A percentile compares a stretch with the other conserved stretches of the same genome.
phyloP scores from a whole-genome alignment of 768 basidiomycete species.

The Tylopilus rubrobrunneus region DNA sequence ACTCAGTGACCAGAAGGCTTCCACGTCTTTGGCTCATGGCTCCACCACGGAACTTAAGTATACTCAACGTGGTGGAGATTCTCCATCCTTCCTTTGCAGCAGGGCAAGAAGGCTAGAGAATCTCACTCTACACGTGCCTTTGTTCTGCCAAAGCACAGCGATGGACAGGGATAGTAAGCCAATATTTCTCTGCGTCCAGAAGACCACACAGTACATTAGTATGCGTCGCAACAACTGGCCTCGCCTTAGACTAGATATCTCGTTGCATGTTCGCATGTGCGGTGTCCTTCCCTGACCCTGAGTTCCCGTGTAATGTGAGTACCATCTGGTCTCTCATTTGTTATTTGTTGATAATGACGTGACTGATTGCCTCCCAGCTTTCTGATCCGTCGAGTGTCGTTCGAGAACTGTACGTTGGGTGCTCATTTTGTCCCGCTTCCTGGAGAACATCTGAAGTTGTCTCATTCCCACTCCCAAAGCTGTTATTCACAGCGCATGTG shows the following conservation, averaged over 20 bases:
- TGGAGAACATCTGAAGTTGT: background rate
- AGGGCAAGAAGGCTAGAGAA: constrained; percentile 18
- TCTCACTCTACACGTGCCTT: constrained; percentile 18
- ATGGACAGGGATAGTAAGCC: constrained; percentile 3
- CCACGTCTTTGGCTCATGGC: constrained; percentile 20
- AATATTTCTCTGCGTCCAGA: constrained; percentile 2
- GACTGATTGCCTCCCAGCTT: background rate
- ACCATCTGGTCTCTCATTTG: background rate
- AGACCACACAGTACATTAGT: background rate
- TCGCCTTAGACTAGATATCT: no score
- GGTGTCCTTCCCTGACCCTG: background rate
- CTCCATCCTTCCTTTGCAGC: constrained; percentile 25
- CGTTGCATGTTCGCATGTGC: background rate
- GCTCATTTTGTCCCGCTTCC: background rate
- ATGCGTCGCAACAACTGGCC: no score
- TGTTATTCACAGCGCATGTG: background rate
- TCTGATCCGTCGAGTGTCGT: background rate
- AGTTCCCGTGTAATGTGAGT: background rate
- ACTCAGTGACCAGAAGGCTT: constrained; percentile 2
- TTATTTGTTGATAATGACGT: background rate
- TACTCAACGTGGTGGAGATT: constrained; percentile 18
- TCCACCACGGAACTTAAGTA: constrained; percentile 13
- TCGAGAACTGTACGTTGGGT: background rate
- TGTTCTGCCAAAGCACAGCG: background rate
- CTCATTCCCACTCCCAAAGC: background rate